Percentiles rank a stretch among this genome's conserved stretches.
Evolutionary conservation across 768 basidiomycete species (phyloP).

Genomic region (Trametopsis cervina): DNA sequence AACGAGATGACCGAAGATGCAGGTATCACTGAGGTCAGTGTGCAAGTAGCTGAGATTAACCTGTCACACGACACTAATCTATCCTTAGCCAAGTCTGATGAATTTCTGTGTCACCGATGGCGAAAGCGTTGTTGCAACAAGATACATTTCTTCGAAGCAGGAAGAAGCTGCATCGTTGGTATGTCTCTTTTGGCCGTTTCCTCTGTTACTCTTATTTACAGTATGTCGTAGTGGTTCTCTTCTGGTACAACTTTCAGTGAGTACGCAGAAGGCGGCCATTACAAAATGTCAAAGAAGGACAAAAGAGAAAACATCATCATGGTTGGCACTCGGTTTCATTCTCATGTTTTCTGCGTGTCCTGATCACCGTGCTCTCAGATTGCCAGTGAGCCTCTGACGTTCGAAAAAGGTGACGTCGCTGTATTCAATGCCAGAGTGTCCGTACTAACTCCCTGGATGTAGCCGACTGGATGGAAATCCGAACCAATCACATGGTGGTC

Average conservation of each 20-base stretch:
- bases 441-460: neutral
- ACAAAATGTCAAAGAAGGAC: slow-evolving; percentile 93
- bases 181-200: slow-evolving; percentile 12
- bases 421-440: slow-evolving; percentile 1
- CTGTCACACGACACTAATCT: neutral
- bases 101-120: slow-evolving; percentile 98
- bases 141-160: slow-evolving; percentile 88
- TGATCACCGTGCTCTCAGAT: slow-evolving; percentile 37
- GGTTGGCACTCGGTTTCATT: slow-evolving; percentile 30
- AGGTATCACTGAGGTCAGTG: slow-evolving; percentile 58
- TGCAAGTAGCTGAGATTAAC: neutral
- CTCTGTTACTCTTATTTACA: neutral
- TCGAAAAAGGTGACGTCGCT: slow-evolving; percentile 68
- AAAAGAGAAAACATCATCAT: slow-evolving; percentile 96
- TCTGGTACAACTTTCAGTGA: slow-evolving; percentile 93
- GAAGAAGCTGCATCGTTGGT: slow-evolving; percentile 92
- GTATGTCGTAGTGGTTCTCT: slow-evolving; percentile 72
- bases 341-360: neutral
- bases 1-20: slow-evolving; percentile 71
- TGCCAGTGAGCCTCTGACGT: slow-evolving; percentile 91
- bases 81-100: slow-evolving; percentile 71
- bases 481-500: slow-evolving; percentile 91
- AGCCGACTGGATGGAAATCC: slow-evolving; percentile 99
- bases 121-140: slow-evolving; percentile 84
- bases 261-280: slow-evolving; percentile 82